These are phyloP conservation scores for Rhodotorula babjevae DNA, from an alignment of 768 basidiomycete genomes.

Conservation along the genomic window DNA sequence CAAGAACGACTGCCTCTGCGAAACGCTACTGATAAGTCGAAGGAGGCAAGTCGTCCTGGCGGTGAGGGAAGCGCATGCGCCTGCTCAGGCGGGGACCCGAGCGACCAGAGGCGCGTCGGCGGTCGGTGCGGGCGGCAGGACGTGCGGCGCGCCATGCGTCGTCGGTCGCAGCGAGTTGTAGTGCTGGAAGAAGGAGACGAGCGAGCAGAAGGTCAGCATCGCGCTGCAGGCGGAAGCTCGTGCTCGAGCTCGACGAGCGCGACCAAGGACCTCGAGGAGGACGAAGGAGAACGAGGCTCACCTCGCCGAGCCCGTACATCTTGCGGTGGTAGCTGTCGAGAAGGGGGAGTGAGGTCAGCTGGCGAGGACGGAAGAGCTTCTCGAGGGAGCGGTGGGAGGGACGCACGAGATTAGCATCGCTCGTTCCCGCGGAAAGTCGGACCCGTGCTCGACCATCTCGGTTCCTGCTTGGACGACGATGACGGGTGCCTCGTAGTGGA, in stretches of 20 bases:
- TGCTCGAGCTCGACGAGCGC: neutral
- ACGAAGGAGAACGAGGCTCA: neutral
- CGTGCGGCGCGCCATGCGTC: constrained; percentile 22
- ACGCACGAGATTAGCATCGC: constrained; percentile 45
- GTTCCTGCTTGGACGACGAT: constrained; percentile 80
- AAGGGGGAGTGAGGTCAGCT: constrained; percentile 45
- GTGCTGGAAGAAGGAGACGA: constrained; percentile 54
- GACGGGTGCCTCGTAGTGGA: constrained; percentile 75
- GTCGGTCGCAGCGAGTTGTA: constrained; percentile 75
- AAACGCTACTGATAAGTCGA: too few relatives aligned
- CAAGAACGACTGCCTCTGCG: too few relatives aligned
- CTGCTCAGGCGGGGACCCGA: neutral
- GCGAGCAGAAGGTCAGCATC: neutral
- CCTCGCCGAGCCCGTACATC: constrained; percentile 90
- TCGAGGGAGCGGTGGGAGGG: neutral
- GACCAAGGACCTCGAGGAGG: neutral
- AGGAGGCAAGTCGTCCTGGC: too few relatives aligned
- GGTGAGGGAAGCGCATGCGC: too few relatives aligned
- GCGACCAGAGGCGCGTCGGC: neutral
- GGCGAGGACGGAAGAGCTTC: too few relatives aligned
- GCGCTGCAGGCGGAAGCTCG: neutral
- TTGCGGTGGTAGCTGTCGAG: constrained; percentile 84
- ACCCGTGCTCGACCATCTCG: constrained; percentile 65
- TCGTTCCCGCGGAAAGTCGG: constrained; percentile 60
- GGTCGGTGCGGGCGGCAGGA: neutral